A percentile compares a stretch with the other conserved stretches of the same genome.
Evolutionary conservation across 352 stramenopile genomes (phyloP).

Genomic region (Phytophthora sp.): DNA sequence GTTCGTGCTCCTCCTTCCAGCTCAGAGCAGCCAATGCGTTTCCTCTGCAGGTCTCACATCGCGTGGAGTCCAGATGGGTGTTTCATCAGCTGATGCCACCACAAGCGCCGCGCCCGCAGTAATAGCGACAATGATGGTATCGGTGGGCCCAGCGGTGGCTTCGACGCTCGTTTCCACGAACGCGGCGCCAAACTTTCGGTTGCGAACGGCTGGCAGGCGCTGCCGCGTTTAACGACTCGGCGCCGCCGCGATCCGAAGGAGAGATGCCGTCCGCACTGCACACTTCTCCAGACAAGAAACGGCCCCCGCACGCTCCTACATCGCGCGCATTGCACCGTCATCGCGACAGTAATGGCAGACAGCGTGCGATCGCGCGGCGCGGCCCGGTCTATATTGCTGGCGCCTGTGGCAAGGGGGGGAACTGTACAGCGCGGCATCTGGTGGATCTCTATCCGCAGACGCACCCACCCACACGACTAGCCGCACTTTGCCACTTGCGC

Average conservation of each 20-base stretch:
- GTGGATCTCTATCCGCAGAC: neutral
- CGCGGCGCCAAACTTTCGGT: neutral
- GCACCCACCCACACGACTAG: too few species aligned
- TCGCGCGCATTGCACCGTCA: too few species aligned
- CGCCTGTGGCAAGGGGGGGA: neutral
- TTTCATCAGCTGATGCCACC: too few species aligned
- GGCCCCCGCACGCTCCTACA: neutral
- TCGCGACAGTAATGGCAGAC: neutral
- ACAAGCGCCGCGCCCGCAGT: too few species aligned
- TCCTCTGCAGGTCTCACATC: neutral
- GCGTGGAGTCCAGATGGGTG: neutral
- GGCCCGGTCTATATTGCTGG: neutral
- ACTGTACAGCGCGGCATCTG: neutral
- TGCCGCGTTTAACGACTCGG: neutral
- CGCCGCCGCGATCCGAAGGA: neutral
- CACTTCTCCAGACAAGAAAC: neutral
- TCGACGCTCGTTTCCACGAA: neutral
- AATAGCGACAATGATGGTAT: neutral
- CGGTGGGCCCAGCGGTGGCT: neutral
- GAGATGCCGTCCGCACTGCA: neutral
- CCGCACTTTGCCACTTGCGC: slow-evolving; percentile 8
- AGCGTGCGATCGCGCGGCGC: neutral
- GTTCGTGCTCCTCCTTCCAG: neutral
- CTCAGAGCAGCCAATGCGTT: neutral
- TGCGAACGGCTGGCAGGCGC: neutral